Evolutionary conservation across 164 flowering plant genomes (phyloP).

Genomic region (Tinospora cordifolia): DNA sequence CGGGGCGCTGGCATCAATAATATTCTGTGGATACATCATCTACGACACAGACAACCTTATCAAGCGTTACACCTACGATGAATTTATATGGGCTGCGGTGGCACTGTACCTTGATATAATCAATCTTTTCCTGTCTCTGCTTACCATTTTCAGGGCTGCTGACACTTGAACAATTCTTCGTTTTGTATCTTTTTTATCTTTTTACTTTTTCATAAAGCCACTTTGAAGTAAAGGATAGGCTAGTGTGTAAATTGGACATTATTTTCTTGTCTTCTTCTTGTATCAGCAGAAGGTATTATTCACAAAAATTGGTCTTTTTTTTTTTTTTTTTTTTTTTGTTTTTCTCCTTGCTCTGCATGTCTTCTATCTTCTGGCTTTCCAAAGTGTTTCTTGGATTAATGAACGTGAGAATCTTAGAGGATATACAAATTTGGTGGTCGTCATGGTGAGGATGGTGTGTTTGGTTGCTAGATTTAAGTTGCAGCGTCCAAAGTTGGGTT

Average conservation of each 20-base stretch:
- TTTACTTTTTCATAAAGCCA: too few relatives aligned
- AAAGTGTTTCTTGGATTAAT: too few relatives aligned
- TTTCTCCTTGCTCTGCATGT: too few relatives aligned
- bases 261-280: background rate
- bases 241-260: background rate
- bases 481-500: too few relatives aligned
- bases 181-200: background rate
- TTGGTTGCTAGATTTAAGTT: too few relatives aligned
- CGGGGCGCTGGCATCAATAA: slow-evolving; percentile 24
- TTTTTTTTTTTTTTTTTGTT: too few relatives aligned
- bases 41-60: slow-evolving; percentile 48
- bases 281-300: background rate
- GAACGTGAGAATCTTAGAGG: too few relatives aligned
- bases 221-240: background rate
- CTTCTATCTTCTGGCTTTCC: too few relatives aligned
- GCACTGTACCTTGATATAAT: slow-evolving; percentile 38
- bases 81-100: slow-evolving; percentile 38
- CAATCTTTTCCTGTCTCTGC: slow-evolving; percentile 33
- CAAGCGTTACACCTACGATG: slow-evolving; percentile 40
- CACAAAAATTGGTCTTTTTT: background rate
- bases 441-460: too few relatives aligned
- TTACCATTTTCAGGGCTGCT: slow-evolving; percentile 20
- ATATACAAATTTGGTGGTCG: too few relatives aligned
- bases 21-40: slow-evolving; percentile 39
- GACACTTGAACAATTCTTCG: slow-evolving; percentile 6